phyloP scores from a whole-genome alignment of 1,139 yeast genomes.

The Magnusiomyces fungicola region DNA sequence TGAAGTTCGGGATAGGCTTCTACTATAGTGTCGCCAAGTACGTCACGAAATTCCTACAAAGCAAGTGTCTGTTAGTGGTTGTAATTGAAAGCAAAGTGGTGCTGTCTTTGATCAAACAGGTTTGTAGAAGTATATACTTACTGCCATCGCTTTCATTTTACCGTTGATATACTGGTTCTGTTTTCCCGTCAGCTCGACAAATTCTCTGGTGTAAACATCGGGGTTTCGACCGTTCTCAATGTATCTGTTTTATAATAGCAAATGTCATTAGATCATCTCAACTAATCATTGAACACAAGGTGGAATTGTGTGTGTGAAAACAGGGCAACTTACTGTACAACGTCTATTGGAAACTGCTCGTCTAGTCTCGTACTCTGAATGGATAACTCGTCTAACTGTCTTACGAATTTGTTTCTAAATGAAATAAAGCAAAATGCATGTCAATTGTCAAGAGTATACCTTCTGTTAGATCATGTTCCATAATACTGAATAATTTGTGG shows the following conservation, averaged over 20 bases:
- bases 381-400: slow-evolving; percentile 11
- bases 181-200: slow-evolving; percentile 83
- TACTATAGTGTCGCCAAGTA: slow-evolving; percentile 58
- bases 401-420: slow-evolving; percentile 1
- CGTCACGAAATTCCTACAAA: slow-evolving; percentile 40
- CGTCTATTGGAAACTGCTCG: slow-evolving; percentile 65
- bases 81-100: background rate
- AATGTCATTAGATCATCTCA: background rate
- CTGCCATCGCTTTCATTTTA: slow-evolving; percentile 41
- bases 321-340: slow-evolving; percentile 49
- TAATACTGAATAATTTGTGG: too few species aligned
- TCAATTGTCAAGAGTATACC: background rate
- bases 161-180: slow-evolving; percentile 86
- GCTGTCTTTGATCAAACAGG: too few species aligned
- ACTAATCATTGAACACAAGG: too few species aligned
- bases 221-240: slow-evolving; percentile 97
- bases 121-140: slow-evolving; percentile 11
- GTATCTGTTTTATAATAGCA: slow-evolving; percentile 32
- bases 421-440: background rate
- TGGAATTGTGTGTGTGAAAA: background rate
- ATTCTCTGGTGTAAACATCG: slow-evolving; percentile 92
- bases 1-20: slow-evolving; percentile 73
- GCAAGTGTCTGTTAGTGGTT: background rate
- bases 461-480: too few species aligned
- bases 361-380: slow-evolving; percentile 26